Conservation (phyloP, 352 stramenopile species). For the Phytophthora hybrid region DNA sequence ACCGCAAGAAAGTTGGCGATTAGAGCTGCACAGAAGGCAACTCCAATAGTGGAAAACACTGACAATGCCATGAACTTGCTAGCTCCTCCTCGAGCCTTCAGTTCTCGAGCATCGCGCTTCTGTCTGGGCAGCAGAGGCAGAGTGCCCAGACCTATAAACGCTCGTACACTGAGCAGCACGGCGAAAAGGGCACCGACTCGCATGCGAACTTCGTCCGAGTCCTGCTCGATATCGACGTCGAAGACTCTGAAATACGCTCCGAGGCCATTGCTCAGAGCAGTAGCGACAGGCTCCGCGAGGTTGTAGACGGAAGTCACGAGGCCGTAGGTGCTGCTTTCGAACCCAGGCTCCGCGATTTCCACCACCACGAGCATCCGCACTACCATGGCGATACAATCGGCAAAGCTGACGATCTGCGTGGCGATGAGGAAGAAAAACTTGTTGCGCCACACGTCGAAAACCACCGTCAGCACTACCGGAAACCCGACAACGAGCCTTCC, state of each 20-base stretch:
- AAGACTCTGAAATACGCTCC: conserved; percentile 66
- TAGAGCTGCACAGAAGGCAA: conserved; percentile 60
- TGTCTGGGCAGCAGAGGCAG: conserved; percentile 67
- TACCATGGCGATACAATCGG: conserved; percentile 76
- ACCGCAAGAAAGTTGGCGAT: conserved; percentile 69
- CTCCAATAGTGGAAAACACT: conserved; percentile 51
- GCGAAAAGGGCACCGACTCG: conserved; percentile 63
- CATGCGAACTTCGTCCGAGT: conserved; percentile 62
- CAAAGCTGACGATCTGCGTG: conserved; percentile 61
- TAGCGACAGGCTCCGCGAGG: conserved; percentile 69
- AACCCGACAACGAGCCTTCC: conserved; percentile 47
- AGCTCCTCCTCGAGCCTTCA: conserved; percentile 60
- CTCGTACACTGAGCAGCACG: conserved; percentile 61
- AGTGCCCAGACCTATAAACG: conserved; percentile 52
- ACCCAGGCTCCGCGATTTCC: conserved; percentile 76
- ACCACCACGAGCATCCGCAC: conserved; percentile 82
- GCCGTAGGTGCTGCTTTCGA: conserved; percentile 83
- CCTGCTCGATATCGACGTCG: conserved; percentile 61
- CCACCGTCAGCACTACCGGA: conserved; percentile 50
- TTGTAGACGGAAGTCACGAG: conserved; percentile 84
- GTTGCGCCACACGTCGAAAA: conserved; percentile 69
- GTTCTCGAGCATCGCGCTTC: conserved; percentile 49
- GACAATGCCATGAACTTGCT: conserved; percentile 48
- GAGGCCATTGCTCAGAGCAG: conserved; percentile 64
- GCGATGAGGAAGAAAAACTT: conserved; percentile 73